Conservation (phyloP, 169 alveolate genomes). For the Plasmodium malariae region DNA sequence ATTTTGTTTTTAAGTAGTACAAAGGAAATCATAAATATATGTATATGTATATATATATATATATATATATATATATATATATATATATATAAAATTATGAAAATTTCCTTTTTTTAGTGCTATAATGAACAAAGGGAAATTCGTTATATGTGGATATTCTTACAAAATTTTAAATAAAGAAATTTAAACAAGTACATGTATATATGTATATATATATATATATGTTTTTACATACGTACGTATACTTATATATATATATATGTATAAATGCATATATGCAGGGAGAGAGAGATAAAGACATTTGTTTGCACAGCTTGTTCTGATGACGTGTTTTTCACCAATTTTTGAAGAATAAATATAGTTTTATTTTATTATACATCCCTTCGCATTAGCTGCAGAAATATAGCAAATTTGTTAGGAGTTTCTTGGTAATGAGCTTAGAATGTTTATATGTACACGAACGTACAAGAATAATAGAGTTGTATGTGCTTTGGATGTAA, state of each 20-base stretch:
- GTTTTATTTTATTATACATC: background rate
- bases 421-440: background rate
- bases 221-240: no score
- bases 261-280: no score
- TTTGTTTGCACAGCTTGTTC: background rate
- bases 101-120: background rate
- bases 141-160: background rate
- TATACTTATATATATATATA: constrained; percentile 2
- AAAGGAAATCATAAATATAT: background rate
- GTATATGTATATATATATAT: no score
- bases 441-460: background rate
- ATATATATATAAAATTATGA: background rate
- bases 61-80: no score
- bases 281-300: background rate
- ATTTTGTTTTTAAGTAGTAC: background rate
- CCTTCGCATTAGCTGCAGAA: background rate
- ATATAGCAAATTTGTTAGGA: background rate
- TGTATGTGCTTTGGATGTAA: no score
- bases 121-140: background rate
- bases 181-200: background rate
- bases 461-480: no score
- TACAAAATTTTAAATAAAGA: background rate
- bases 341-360: constrained; percentile 3
- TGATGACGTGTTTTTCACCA: background rate
- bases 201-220: constrained; percentile 18